Base-by-base conservation (phyloP, 176 grass and related monocot species). In the Aegilops sharonensis region DNA sequence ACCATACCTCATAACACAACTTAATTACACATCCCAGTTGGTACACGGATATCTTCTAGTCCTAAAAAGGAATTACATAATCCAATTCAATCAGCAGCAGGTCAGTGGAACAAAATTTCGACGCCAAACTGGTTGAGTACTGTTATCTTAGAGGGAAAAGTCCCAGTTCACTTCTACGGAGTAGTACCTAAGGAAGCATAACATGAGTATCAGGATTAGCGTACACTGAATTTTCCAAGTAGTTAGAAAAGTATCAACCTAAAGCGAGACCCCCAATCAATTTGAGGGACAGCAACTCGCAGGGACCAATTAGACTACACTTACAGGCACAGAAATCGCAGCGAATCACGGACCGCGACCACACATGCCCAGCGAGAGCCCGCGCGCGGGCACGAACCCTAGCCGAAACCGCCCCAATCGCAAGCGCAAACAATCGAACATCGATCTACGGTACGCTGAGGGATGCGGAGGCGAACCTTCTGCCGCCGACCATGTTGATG, bases 401-500 rank as follows among this genome's bases (percentile, higher is more conserved):
- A 83, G 17, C 50, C 15, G 31, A 68, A 80, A 71, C 63, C 4
- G 39, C 50, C 75, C 30, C 80, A 80, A 56, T 4, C 20, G 43
- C 42, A 27, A 9, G 27, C 24, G 32, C 63, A 39, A 11, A 12
- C 24, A 61, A 70, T 34, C 64, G 15, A 31, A 13, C 52, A 40
- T 64, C 71, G 25, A 70, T 36, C 79, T 24, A 81, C 11, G 43
- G 11, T 45, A 45, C 1, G 30, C 17, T 9, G 21, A 47, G 48
- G 17, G 71, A 9, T 4, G 18, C 0, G 36, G 35, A 25, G 9
- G 40, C 23, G 27, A 77, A 95, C 96, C 87, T 98, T 61, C 80
- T 90, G 66, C 74, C 64, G 1, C 84, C 73, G 60, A 95, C 85
- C 35, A 73, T 14, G 52, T 81, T 91, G 83, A 86, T 80, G 42